Percentiles rank a stretch among this genome's conserved stretches.
These are phyloP conservation scores for Mallotus repandus DNA, from an alignment of 441 rosid genomes.

Conservation along the genomic window DNA sequence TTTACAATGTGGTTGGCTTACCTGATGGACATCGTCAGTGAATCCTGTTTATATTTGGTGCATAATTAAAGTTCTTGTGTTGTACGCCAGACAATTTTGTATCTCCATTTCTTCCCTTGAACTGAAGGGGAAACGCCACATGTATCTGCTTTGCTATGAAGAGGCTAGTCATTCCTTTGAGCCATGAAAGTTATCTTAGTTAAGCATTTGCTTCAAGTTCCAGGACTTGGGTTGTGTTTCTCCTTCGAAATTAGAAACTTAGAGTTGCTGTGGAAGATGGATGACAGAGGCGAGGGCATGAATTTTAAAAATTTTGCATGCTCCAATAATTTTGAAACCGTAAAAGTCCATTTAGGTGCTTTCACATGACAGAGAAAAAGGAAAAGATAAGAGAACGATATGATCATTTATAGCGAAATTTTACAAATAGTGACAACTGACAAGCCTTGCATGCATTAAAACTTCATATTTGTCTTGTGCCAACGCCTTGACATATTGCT, in stretches of 20 bases:
- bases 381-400: too few species aligned
- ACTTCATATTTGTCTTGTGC: too few species aligned
- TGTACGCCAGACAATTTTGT: neutral
- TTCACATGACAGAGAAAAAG: too few species aligned
- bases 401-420: too few species aligned
- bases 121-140: neutral
- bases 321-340: too few species aligned
- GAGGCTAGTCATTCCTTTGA: neutral
- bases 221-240: too few species aligned
- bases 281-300: too few species aligned
- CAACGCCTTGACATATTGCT: neutral
- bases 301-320: too few species aligned
- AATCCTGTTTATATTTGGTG: constrained; percentile 29
- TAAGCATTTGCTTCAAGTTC: too few species aligned
- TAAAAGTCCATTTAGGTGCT: too few species aligned
- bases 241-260: neutral
- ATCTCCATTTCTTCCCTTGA: neutral
- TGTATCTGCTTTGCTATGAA: neutral
- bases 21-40: constrained; percentile 83
- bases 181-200: neutral
- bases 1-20: constrained; percentile 72
- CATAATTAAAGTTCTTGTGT: constrained; percentile 16
- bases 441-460: too few species aligned
- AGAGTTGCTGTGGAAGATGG: neutral
- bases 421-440: too few species aligned